Percentiles rank a stretch among this genome's conserved stretches.
These are phyloP conservation scores for Zychaea mexicana DNA, from an alignment of 371 early-diverging fungal species.

Conservation along the genomic window DNA sequence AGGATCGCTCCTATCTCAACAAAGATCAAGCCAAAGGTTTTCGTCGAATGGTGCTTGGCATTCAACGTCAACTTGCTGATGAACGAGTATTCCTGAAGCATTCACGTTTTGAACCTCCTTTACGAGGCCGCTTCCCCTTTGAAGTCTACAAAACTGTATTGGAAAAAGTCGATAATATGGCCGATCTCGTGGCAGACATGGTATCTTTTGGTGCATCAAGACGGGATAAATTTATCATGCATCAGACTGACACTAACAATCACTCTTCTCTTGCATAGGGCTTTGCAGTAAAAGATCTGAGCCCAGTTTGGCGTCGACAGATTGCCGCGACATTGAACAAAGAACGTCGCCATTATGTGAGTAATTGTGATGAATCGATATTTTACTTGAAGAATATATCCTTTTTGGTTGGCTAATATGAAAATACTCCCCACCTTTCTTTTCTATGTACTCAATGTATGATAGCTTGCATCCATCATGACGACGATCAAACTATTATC, in stretches of 20 bases:
- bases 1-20: not conserved
- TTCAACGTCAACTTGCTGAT: slow-evolving; percentile 41
- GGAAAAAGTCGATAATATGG: slow-evolving; percentile 44
- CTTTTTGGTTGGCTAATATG: too few species aligned
- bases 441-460: not conserved
- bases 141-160: slow-evolving; percentile 28
- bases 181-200: slow-evolving; percentile 41
- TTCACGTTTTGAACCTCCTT: slow-evolving; percentile 39
- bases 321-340: slow-evolving; percentile 25
- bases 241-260: too few species aligned
- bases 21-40: slow-evolving; percentile 27
- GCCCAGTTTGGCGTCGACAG: slow-evolving; percentile 21
- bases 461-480: slow-evolving; percentile 43
- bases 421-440: not conserved
- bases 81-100: slow-evolving; percentile 31
- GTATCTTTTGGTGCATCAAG: slow-evolving; percentile 12
- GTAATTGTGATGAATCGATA: not conserved
- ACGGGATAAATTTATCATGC: not conserved
- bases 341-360: slow-evolving; percentile 47
- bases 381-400: too few species aligned
- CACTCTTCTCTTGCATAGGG: not conserved
- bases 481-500: slow-evolving; percentile 44
- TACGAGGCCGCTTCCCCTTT: slow-evolving; percentile 40
- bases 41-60: slow-evolving; percentile 26
- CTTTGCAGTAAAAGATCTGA: slow-evolving; percentile 5